These are phyloP conservation scores for Aquanectria penicillioides DNA, from an alignment of 2,329 filamentous ascomycete species.

Conservation along the genomic window DNA sequence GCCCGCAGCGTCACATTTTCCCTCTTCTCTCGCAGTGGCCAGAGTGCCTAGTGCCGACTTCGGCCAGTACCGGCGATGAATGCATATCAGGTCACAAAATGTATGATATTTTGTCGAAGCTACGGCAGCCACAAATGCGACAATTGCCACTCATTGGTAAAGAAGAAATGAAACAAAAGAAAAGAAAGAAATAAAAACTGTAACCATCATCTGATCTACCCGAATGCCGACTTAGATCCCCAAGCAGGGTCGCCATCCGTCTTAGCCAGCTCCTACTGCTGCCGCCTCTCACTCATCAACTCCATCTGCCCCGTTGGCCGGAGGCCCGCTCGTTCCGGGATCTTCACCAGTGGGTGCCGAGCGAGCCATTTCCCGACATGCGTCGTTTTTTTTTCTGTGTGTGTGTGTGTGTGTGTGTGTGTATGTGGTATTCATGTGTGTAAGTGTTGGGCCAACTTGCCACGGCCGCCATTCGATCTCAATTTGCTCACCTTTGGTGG, in stretches of 20 bases:
- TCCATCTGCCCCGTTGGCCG: conserved; percentile 7
- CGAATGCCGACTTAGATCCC: conserved; percentile 16
- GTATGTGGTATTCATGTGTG: not conserved
- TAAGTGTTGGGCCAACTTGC: not conserved
- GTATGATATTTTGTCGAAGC: no score
- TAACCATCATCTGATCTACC: conserved; percentile 13
- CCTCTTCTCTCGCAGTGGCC: not conserved
- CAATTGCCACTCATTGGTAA: not conserved
- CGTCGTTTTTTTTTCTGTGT: not conserved
- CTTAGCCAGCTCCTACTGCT: conserved; percentile 8
- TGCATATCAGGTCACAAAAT: conserved; percentile 7
- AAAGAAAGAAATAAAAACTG: not conserved
- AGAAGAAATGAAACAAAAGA: not conserved
- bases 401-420: not conserved
- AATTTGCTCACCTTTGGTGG: not conserved
- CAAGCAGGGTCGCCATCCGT: not conserved
- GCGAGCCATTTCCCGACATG: conserved; percentile 16
- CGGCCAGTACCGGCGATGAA: conserved; percentile 8
- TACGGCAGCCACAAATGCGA: conserved; percentile 5
- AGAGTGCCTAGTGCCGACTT: conserved; percentile 4
- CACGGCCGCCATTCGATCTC: not conserved
- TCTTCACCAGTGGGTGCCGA: conserved; percentile 4
- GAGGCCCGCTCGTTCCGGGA: conserved; percentile 7
- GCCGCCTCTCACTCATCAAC: not conserved
- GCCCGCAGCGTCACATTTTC: not conserved